Evolutionary conservation across 768 basidiomycete species (phyloP), one percentile per base, ranked within the genome.

Genomic region (Termitomyces sp.): DNA sequence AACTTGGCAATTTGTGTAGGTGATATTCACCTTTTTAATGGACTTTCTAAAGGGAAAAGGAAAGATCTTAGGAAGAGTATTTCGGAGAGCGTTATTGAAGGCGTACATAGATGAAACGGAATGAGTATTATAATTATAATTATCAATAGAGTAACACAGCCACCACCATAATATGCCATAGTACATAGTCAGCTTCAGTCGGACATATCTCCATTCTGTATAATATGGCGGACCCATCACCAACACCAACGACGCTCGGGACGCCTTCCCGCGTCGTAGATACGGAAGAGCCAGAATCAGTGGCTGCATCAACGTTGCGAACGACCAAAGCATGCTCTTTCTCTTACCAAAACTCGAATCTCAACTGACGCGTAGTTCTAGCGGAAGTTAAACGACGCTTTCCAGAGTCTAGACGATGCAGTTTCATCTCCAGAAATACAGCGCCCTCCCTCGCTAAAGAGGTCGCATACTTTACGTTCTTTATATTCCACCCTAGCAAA

Each of bases 301-400:
- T 38, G 18, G 27, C 29, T 22, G 38, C 31, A 4, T 53, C 38
- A 5, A 55, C 35, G 5, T 27, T 60, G 33, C 56, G 59, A 25
- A 53, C 56, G 5, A 62, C 59, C 7, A 62, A 62, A 53, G 61
- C 60, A 50, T 43, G 54, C 38, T 16, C 3, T 32, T 40, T n/a
- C 6, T 29, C 13, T 39, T 15, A 5, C 7, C 7, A 27, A 2
- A 4, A 6, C 7, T 32, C 22, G 23, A 40, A 43, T 53, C 38
- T 9, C 18, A 10, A 45, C 31, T 36, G 22, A 45, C 35, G 36
- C 29, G n/a, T 32, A 12, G 35, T 40, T 25, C 13, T 56, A 92
- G 88, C 80, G 91, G 46, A 93, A 92, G 70, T 80, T 92, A 45
- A 85, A 90, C 56, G 90, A 92, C 69, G 91, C 88, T 29, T 81